Percentiles rank a stretch among this genome's conserved stretches.
phyloP scores from a whole-genome alignment of 192 early-diverging fungal genomes.

The Backusella liffmaniae region DNA sequence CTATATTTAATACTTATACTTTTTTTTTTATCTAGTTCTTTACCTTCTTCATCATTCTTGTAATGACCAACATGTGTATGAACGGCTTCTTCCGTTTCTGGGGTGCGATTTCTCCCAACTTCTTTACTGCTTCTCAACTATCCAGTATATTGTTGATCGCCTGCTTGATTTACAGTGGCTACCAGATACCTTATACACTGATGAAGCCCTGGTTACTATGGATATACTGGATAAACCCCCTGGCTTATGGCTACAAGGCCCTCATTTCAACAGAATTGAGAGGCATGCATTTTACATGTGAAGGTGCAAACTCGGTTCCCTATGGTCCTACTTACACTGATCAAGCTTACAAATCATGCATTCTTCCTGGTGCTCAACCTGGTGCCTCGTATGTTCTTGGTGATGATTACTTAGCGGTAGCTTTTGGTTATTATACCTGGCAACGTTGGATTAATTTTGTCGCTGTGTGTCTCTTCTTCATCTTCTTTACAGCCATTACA shows the following conservation, averaged over 20 bases:
- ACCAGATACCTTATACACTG: conserved; percentile 53
- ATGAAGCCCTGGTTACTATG: conserved; percentile 61
- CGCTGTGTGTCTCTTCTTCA: conserved; percentile 35
- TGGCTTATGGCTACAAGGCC: conserved; percentile 68
- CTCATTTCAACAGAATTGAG: conserved; percentile 72
- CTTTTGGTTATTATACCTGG: conserved; percentile 48
- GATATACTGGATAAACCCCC: conserved; percentile 70
- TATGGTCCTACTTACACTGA: conserved; percentile 47
- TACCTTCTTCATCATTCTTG: conserved; percentile 56
- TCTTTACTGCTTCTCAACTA: conserved; percentile 52
- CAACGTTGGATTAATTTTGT: conserved; percentile 56
- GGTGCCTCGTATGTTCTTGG: conserved; percentile 50
- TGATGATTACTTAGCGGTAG: conserved; percentile 47
- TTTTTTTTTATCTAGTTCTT: conserved; percentile 32
- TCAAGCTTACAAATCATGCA: conserved; percentile 54
- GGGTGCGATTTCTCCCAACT: conserved; percentile 48
- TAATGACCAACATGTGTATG: conserved; percentile 56
- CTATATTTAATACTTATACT: background rate
- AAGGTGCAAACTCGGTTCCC: conserved; percentile 37
- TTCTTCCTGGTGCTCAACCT: conserved; percentile 51
- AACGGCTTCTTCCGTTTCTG: conserved; percentile 59
- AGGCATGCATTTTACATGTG: conserved; percentile 25
- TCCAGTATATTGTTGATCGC: conserved; percentile 55
- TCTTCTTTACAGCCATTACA: conserved; percentile 41
- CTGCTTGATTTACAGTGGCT: conserved; percentile 60